Evolutionary conservation across 2,329 filamentous ascomycete species (phyloP).

Genomic region (Fusarium domesticum): DNA sequence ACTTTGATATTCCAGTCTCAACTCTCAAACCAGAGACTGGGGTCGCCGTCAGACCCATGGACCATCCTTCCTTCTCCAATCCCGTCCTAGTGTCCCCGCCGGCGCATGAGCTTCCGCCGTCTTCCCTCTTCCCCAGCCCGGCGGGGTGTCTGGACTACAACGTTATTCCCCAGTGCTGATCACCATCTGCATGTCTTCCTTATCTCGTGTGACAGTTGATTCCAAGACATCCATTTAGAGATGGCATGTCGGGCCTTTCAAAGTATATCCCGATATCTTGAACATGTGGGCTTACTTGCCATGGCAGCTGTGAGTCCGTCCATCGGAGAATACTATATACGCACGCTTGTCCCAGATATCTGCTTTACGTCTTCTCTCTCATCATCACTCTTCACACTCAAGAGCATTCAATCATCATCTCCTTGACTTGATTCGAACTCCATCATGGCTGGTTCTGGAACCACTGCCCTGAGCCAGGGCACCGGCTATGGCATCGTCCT

Average conservation of each 20-base stretch:
- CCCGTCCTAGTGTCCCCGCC: slow-evolving; percentile 75
- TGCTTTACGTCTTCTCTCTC: background rate
- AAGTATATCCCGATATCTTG: background rate
- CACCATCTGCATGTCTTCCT: background rate
- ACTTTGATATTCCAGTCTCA: too few relatives aligned
- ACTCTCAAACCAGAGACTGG: too few relatives aligned
- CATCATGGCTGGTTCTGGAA: slow-evolving; percentile 8
- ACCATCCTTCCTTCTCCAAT: background rate
- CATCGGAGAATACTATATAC: background rate
- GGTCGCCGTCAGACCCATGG: too few relatives aligned
- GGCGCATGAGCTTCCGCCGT: slow-evolving; percentile 73
- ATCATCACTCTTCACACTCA: background rate
- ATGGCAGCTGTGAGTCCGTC: background rate
- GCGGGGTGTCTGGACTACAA: background rate
- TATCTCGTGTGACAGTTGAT: slow-evolving; percentile 5
- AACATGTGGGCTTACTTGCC: too few relatives aligned
- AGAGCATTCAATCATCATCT: too few relatives aligned
- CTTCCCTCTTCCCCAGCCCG: slow-evolving; percentile 53
- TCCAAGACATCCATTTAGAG: background rate
- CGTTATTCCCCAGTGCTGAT: background rate
- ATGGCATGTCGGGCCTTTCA: background rate
- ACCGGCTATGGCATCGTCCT: slow-evolving; percentile 76
- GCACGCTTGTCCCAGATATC: background rate
- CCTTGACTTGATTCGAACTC: background rate
- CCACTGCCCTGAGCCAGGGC: slow-evolving; percentile 48